Percentiles rank a stretch among this genome's conserved stretches.
Evolutionary conservation across 768 basidiomycete species (phyloP).

Genomic region (Lentinula lateritia): DNA sequence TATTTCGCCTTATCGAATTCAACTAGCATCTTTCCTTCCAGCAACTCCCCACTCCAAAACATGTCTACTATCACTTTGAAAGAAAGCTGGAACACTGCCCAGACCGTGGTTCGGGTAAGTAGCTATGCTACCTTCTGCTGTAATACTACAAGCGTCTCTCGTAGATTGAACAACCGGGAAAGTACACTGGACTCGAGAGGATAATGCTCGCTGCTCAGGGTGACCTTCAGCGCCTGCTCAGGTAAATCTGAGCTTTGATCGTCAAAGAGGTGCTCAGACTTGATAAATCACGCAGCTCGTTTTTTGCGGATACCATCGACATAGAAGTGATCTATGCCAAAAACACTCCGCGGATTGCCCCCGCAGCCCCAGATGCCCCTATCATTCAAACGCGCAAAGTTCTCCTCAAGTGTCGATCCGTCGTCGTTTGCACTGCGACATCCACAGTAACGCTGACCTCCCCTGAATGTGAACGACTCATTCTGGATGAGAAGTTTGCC

Average conservation of each 20-base stretch:
- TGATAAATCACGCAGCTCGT: conserved; percentile 38
- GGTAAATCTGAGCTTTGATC: conserved; percentile 32
- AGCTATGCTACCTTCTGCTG: not conserved
- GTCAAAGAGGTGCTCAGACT: not conserved
- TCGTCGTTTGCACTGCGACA: conserved; percentile 57
- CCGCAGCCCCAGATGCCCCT: conserved; percentile 42
- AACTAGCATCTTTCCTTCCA: not conserved
- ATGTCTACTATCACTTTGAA: not conserved
- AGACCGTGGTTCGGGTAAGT: conserved; percentile 1
- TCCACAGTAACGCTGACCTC: conserved; percentile 60
- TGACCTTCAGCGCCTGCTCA: conserved; percentile 63
- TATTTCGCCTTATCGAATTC: not conserved
- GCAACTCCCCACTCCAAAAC: not conserved
- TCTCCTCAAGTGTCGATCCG: conserved; percentile 51
- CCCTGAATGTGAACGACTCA: conserved; percentile 51
- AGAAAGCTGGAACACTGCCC: conserved; percentile 1
- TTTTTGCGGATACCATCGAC: conserved; percentile 57
- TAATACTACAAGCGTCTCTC: not conserved
- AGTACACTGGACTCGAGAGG: conserved; percentile 54
- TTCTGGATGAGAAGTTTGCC: conserved; percentile 62
- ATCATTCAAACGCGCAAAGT: conserved; percentile 62
- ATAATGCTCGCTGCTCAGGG: conserved; percentile 66
- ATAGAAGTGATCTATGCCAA: conserved; percentile 53
- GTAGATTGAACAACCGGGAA: not conserved
- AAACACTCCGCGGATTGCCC: conserved; percentile 15